These are phyloP conservation scores for Rosa multiflora DNA, from an alignment of 306 rosid species.

Conservation along the genomic window DNA sequence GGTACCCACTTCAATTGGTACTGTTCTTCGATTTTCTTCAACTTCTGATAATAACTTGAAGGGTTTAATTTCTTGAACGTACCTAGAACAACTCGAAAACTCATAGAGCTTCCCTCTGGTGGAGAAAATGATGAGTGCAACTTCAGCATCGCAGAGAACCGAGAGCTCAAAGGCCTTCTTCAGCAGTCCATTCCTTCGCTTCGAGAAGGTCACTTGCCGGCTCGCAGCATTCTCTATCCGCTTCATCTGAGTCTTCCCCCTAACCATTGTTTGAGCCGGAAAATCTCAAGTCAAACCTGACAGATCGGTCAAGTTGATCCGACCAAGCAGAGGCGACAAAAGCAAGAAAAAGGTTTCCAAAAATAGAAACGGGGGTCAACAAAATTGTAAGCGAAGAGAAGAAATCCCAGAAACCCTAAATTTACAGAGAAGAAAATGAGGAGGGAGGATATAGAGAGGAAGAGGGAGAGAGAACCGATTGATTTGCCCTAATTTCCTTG, in stretches of 20 bases:
- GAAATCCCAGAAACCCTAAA: slow-evolving; percentile 37
- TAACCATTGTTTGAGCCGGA: slow-evolving; percentile 49
- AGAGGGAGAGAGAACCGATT: not conserved
- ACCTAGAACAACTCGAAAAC: slow-evolving; percentile 75
- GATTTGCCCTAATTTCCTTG: slow-evolving; percentile 15
- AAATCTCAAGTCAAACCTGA: slow-evolving; percentile 2
- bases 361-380: slow-evolving; percentile 23
- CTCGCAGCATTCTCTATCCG: slow-evolving; percentile 83
- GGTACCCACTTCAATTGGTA: not conserved
- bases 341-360: slow-evolving; percentile 17
- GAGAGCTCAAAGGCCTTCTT: slow-evolving; percentile 94
- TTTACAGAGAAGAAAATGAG: not conserved
- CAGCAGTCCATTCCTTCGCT: slow-evolving; percentile 81
- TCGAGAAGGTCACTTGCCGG: slow-evolving; percentile 89
- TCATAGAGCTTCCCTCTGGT: slow-evolving; percentile 88
- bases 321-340: slow-evolving; percentile 6
- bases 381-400: not conserved
- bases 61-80: not conserved
- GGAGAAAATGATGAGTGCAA: slow-evolving; percentile 83
- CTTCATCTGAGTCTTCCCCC: slow-evolving; percentile 95
- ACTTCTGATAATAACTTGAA: not conserved
- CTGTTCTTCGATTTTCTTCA: not conserved
- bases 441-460: not conserved
- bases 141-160: slow-evolving; percentile 95
- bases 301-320: slow-evolving; percentile 5